Evolutionary conservation across 257 asterid species (phyloP).

Genomic region (Solanum medicagineum): DNA sequence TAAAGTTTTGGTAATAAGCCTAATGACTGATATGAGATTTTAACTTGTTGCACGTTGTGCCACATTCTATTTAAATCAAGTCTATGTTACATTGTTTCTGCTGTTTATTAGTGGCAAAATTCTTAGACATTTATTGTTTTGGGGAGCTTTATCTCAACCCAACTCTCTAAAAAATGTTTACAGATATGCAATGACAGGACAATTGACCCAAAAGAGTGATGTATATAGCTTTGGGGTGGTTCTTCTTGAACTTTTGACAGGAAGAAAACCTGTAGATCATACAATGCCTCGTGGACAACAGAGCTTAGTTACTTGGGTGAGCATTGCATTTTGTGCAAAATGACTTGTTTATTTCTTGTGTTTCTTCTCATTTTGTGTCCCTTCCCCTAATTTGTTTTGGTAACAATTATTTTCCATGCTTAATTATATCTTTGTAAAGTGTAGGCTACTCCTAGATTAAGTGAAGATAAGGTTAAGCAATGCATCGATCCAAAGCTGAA

Average conservation of each 20-base stretch:
- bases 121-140: neutral
- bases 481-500: slow-evolving; percentile 23
- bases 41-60: neutral
- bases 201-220: slow-evolving; percentile 12
- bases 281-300: slow-evolving; percentile 23
- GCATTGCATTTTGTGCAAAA: neutral
- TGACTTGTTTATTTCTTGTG: neutral
- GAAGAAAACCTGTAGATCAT: slow-evolving; percentile 31
- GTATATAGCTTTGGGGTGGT: slow-evolving; percentile 31
- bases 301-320: slow-evolving; percentile 13
- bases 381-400: neutral
- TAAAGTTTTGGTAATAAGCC: neutral
- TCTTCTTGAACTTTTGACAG: slow-evolving; percentile 25
- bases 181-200: slow-evolving; percentile 14
- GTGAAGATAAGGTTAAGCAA: slow-evolving; percentile 30
- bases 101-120: neutral
- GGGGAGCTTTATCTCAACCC: neutral
- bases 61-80: neutral
- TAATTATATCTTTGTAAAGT: neutral
- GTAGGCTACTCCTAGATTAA: slow-evolving; percentile 22
- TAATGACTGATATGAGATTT: neutral
- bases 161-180: neutral
- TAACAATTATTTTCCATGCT: neutral
- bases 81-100: neutral
- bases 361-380: neutral